These are phyloP conservation scores for Prunus mira DNA, from an alignment of 306 rosid species.

Conservation along the genomic window DNA sequence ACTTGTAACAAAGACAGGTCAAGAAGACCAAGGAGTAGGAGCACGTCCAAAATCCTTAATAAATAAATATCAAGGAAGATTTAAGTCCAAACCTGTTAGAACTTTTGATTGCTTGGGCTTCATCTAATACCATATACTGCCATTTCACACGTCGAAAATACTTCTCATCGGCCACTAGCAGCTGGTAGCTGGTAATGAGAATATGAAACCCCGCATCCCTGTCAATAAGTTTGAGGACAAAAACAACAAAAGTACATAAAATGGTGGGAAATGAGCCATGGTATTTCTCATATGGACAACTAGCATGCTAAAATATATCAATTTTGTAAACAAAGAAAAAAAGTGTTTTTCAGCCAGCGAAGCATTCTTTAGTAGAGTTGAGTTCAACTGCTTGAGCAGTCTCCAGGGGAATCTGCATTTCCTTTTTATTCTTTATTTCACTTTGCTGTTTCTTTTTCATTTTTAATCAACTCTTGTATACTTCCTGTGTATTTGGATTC, in stretches of 20 bases:
- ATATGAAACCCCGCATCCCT: constrained; percentile 98
- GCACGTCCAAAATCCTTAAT: not conserved
- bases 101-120: constrained; percentile 98
- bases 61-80: constrained; percentile 9
- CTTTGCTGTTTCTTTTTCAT: not conserved
- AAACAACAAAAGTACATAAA: not conserved
- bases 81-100: constrained; percentile 60
- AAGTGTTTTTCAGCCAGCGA: not conserved
- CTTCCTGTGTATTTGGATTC: not conserved
- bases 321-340: not conserved
- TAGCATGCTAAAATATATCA: not conserved
- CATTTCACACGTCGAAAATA: constrained; percentile 90
- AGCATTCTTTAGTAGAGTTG: not conserved
- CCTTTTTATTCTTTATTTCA: not conserved
- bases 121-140: constrained; percentile 99
- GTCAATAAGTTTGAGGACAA: constrained; percentile 15
- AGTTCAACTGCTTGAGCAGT: not conserved
- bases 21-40: constrained; percentile 8
- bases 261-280: not conserved
- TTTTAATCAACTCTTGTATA: not conserved
- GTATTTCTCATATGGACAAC: not conserved
- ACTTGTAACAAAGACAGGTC: not conserved
- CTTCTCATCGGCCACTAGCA: constrained; percentile 86
- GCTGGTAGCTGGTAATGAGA: constrained; percentile 94
- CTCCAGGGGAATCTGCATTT: not conserved